Base-by-base conservation (phyloP, 768 basidiomycete genomes). In the Mycena vulgaris region DNA sequence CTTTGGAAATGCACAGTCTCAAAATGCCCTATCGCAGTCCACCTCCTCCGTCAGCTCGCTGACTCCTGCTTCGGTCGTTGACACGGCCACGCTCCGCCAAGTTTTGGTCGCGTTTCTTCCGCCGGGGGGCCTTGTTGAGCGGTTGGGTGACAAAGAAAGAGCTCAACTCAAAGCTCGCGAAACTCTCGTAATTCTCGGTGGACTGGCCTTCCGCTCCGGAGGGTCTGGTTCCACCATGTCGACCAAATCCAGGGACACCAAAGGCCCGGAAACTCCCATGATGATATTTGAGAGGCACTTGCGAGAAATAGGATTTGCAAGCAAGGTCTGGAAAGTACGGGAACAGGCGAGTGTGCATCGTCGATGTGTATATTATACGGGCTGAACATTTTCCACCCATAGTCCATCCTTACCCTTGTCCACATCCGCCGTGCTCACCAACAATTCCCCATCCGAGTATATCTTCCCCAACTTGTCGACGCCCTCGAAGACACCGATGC, bases 401-500 rank as follows among this genome's bases (percentile, higher is more conserved):
- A 90, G 88, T 87, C 90, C 28, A 88, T 95, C 49, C 77, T 93
- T 51, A 86, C 89, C 21, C 85, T 95, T 10, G 92, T 93, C 21
- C 87, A 92, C 74, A 88, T 95, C 74, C 91, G 94, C 59, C 90
- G 92, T 40, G 78, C 82, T 49, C 89, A 93, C 78, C 88, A 89
- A 75, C 84, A 89, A 49, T 95, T 95, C 68, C 95, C 95, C 39
- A 89, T 98, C 48, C 88, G 93, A 51, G 89, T 93, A 7, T 98
- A 93, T 81, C 88, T 97, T 35, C 80, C 93, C 1, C 81, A 87
- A 16, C 89, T 99, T 57, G 95, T 98, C 37, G 94, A 92, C 63
- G 86, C 92, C 42, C 86, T 99, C 33, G 95, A 98, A 83, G 97
- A 99, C 80, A 89, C 91, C 1, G 98, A 99, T 77, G 89, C 93